Evolutionary conservation across 2,329 filamentous ascomycete genomes (phyloP).

Genomic region (Diaporthe amygdali): DNA sequence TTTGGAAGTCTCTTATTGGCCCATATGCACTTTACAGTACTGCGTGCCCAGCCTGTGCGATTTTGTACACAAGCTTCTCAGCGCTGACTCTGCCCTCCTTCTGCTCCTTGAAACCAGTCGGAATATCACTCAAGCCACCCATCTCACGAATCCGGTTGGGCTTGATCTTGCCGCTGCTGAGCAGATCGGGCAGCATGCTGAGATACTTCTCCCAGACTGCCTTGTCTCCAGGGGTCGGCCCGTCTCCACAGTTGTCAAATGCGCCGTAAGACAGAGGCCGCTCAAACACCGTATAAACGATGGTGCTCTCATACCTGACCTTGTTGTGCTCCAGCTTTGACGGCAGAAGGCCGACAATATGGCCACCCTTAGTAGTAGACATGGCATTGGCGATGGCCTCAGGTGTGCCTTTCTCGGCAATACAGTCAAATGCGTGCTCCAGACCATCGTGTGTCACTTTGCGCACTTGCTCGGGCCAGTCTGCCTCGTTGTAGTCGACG

Average conservation of each 20-base stretch:
- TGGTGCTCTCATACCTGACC: slow-evolving; percentile 37
- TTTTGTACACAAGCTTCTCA: slow-evolving; percentile 40
- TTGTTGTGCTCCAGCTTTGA: slow-evolving; percentile 30
- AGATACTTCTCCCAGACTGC: slow-evolving; percentile 39
- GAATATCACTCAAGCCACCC: slow-evolving; percentile 35
- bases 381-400: slow-evolving; percentile 31
- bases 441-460: slow-evolving; percentile 65
- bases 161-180: slow-evolving; percentile 35
- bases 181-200: slow-evolving; percentile 32
- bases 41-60: slow-evolving; percentile 15
- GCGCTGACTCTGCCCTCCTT: slow-evolving; percentile 36
- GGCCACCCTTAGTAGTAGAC: slow-evolving; percentile 37
- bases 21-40: background rate
- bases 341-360: slow-evolving; percentile 19
- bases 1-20: no score
- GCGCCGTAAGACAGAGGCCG: slow-evolving; percentile 29
- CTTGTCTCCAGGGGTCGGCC: slow-evolving; percentile 35
- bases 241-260: slow-evolving; percentile 34
- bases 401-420: slow-evolving; percentile 33
- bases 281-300: slow-evolving; percentile 38
- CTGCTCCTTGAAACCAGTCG: slow-evolving; percentile 34
- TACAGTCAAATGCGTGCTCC: slow-evolving; percentile 36
- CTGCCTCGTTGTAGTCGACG: slow-evolving; percentile 30
- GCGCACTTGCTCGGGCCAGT: slow-evolving; percentile 56
- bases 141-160: slow-evolving; percentile 35